Evolutionary conservation across 352 stramenopile species (phyloP).

Genomic region (Phytophthora foliorum): DNA sequence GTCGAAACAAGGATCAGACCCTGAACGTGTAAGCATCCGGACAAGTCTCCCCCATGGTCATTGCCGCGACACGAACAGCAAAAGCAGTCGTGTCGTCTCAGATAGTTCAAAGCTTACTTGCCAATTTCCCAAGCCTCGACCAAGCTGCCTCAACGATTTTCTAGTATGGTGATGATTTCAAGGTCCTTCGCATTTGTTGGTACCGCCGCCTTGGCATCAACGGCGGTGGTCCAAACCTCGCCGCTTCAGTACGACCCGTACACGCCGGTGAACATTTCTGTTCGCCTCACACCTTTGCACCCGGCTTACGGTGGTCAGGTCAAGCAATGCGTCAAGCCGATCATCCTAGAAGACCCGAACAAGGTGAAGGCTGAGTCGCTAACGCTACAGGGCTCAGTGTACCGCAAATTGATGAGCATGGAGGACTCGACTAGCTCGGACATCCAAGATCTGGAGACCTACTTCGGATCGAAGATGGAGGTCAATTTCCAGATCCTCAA

Average conservation of each 20-base stretch:
- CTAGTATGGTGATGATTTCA: constrained; percentile 12
- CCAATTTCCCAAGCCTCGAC: constrained; percentile 8
- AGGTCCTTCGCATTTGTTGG: constrained; percentile 5
- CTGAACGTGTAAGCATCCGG: constrained; percentile 9
- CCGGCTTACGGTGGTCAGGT: constrained; percentile 35
- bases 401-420: constrained; percentile 26
- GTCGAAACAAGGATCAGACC: neutral
- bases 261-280: constrained; percentile 32
- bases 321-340: constrained; percentile 27
- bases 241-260: constrained; percentile 42
- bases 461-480: constrained; percentile 47
- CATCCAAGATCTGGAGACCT: constrained; percentile 40
- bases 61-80: constrained; percentile 3
- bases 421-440: constrained; percentile 36
- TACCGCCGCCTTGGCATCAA: neutral
- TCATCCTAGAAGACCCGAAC: constrained; percentile 34
- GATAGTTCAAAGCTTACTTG: constrained; percentile 1
- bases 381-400: constrained; percentile 4
- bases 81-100: neutral
- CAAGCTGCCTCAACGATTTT: neutral
- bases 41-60: constrained; percentile 5
- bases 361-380: constrained; percentile 1
- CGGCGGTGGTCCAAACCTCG: constrained; percentile 9
- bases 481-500: constrained; percentile 35
- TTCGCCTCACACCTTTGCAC: constrained; percentile 37